These are phyloP conservation scores for Fusarium udum DNA, from an alignment of 2,329 filamentous ascomycete genomes.

Conservation along the genomic window DNA sequence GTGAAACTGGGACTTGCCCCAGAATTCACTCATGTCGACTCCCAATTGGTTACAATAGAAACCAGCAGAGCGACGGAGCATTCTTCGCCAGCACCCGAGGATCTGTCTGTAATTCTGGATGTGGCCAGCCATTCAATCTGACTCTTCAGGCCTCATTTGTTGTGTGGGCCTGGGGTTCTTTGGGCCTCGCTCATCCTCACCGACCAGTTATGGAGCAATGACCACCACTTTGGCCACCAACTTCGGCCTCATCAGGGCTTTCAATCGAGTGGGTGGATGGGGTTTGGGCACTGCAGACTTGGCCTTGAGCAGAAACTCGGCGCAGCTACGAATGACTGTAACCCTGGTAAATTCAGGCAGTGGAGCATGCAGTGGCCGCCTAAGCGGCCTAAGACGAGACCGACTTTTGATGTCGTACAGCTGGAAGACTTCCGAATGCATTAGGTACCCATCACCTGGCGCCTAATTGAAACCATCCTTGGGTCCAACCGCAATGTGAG, in stretches of 20 bases:
- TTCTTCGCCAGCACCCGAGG: slow-evolving; percentile 31
- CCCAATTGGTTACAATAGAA: slow-evolving; percentile 23
- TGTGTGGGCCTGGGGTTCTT: slow-evolving; percentile 16
- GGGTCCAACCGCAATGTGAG: slow-evolving; percentile 37
- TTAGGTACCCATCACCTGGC: slow-evolving; percentile 35
- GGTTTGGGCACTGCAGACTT: slow-evolving; percentile 21
- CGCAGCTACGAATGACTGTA: slow-evolving; percentile 21
- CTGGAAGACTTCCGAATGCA: slow-evolving; percentile 4
- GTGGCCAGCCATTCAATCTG: slow-evolving; percentile 14
- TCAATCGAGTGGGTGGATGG: slow-evolving; percentile 11
- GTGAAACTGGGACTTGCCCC: slow-evolving; percentile 28
- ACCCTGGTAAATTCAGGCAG: slow-evolving; percentile 17
- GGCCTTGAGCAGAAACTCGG: slow-evolving; percentile 28
- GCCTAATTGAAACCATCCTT: slow-evolving; percentile 31
- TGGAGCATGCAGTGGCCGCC: slow-evolving; percentile 36
- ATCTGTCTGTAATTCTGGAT: slow-evolving; percentile 22
- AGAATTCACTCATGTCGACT: slow-evolving; percentile 24
- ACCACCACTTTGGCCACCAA: slow-evolving; percentile 31
- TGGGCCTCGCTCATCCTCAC: slow-evolving; percentile 31
- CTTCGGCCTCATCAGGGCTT: slow-evolving; percentile 20
- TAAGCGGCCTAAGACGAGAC: slow-evolving; percentile 35
- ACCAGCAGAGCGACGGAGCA: slow-evolving; percentile 28
- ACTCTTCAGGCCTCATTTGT: slow-evolving; percentile 32
- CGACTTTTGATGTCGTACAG: slow-evolving; percentile 39
- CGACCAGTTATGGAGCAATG: slow-evolving; percentile 22